Conservation (phyloP, 2,329 filamentous ascomycete genomes). For the Fusarium beomiforme region DNA sequence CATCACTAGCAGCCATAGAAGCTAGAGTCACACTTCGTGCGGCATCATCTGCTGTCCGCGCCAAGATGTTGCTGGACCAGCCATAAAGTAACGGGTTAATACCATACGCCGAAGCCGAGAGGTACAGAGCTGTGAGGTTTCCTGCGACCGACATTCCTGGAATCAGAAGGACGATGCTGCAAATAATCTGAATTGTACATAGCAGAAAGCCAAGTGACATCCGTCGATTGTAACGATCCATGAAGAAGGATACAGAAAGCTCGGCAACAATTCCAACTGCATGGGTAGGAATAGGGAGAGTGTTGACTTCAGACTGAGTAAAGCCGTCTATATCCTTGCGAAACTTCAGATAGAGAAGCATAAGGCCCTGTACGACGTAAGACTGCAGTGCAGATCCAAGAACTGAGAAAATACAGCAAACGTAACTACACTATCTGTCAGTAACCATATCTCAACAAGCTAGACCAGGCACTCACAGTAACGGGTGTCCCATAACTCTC, state of each 20-base stretch:
- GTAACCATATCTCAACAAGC: accelerated
- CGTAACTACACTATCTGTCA: background rate
- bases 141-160: constrained; percentile 33
- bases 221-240: constrained; percentile 28
- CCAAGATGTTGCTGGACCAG: constrained; percentile 40
- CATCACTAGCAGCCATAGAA: constrained; percentile 53
- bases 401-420: constrained; percentile 46
- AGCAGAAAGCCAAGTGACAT: constrained; percentile 17
- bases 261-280: constrained; percentile 41
- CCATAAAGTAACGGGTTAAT: constrained; percentile 41
- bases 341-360: constrained; percentile 41
- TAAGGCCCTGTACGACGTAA: constrained; percentile 38
- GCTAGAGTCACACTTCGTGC: constrained; percentile 52
- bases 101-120: constrained; percentile 38
- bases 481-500: constrained; percentile 42
- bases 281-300: constrained; percentile 38
- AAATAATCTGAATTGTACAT: constrained; percentile 28
- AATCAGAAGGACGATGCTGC: constrained; percentile 31
- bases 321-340: constrained; percentile 31
- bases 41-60: constrained; percentile 50
- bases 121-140: constrained; percentile 28
- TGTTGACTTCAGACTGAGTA: constrained; percentile 42
- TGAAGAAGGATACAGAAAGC: constrained; percentile 26
- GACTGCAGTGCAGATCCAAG: constrained; percentile 33
- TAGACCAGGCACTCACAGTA: constrained; percentile 34